phyloP scores from a whole-genome alignment of 2,329 filamentous ascomycete species.

The Talaromyces pinophilus region DNA sequence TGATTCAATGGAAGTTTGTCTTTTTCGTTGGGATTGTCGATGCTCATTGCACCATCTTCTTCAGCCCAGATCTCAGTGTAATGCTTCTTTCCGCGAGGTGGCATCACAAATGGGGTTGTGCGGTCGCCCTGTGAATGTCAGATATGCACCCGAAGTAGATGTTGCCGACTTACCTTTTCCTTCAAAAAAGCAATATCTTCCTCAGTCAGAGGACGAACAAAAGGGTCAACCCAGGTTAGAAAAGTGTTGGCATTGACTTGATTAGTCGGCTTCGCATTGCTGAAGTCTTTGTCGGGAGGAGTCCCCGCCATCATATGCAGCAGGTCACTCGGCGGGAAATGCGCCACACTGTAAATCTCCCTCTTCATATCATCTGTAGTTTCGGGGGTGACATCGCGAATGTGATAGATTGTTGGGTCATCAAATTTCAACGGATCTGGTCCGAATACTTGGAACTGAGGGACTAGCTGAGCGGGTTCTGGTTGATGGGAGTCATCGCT shows the following conservation, averaged over 20 bases:
- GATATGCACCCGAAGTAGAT: slow-evolving; percentile 21
- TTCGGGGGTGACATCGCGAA: slow-evolving; percentile 68
- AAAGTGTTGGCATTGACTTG: slow-evolving; percentile 95
- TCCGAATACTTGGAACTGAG: slow-evolving; percentile 83
- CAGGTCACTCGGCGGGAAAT: slow-evolving; percentile 79
- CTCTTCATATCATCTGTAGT: slow-evolving; percentile 86
- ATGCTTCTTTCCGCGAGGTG: slow-evolving; percentile 77
- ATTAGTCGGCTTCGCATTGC: slow-evolving; percentile 85
- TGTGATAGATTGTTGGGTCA: slow-evolving; percentile 93
- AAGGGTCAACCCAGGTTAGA: slow-evolving; percentile 87
- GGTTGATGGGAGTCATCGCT: slow-evolving; percentile 61
- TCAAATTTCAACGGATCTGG: slow-evolving; percentile 87
- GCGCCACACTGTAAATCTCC: slow-evolving; percentile 81
- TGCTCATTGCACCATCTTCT: slow-evolving; percentile 78
- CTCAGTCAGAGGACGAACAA: slow-evolving; percentile 83
- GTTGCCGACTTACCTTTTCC: slow-evolving; percentile 62
- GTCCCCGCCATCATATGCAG: slow-evolving; percentile 82
- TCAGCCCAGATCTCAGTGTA: slow-evolving; percentile 93
- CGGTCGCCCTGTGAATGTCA: slow-evolving; percentile 65
- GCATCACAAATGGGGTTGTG: slow-evolving; percentile 78
- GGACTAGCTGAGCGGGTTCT: slow-evolving; percentile 61
- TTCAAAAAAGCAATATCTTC: slow-evolving; percentile 92
- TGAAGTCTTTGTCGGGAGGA: slow-evolving; percentile 93
- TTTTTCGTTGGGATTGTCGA: slow-evolving; percentile 65
- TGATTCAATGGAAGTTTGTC: slow-evolving; percentile 77